These are phyloP conservation scores for Colletotrichum sp. DNA, from an alignment of 2,329 filamentous ascomycete genomes.

Conservation along the genomic window DNA sequence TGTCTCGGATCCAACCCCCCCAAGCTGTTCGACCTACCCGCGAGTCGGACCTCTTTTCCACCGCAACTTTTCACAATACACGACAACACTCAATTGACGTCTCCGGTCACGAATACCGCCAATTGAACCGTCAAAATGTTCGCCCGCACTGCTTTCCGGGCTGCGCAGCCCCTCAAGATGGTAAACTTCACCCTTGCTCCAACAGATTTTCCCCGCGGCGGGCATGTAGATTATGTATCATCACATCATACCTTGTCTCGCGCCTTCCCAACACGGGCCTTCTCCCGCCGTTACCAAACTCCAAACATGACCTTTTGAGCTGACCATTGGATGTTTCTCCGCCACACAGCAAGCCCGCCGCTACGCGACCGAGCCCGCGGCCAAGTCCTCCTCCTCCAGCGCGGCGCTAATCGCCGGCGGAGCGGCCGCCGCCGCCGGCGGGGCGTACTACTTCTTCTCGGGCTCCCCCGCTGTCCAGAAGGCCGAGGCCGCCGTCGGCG, in stretches of 20 bases:
- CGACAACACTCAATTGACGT: conserved; percentile 13
- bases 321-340: conserved; percentile 33
- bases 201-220: background rate
- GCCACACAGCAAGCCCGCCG: conserved; percentile 47
- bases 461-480: conserved; percentile 52
- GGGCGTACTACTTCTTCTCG: conserved; percentile 60
- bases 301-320: background rate
- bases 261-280: background rate
- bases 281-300: background rate
- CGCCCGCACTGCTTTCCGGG: conserved; percentile 67
- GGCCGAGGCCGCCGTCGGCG: conserved; percentile 54
- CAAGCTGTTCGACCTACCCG: background rate
- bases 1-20: background rate
- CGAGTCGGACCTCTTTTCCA: background rate
- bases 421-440: conserved; percentile 62
- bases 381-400: conserved; percentile 58
- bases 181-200: conserved; percentile 46
- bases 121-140: conserved; percentile 58
- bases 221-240: background rate
- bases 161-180: conserved; percentile 67
- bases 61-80: background rate
- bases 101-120: conserved; percentile 4
- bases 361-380: conserved; percentile 70
- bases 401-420: conserved; percentile 64
- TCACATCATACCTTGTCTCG: background rate